These are phyloP conservation scores for Eimeria zaria DNA, from an alignment of 169 alveolate genomes.

Conservation along the genomic window DNA sequence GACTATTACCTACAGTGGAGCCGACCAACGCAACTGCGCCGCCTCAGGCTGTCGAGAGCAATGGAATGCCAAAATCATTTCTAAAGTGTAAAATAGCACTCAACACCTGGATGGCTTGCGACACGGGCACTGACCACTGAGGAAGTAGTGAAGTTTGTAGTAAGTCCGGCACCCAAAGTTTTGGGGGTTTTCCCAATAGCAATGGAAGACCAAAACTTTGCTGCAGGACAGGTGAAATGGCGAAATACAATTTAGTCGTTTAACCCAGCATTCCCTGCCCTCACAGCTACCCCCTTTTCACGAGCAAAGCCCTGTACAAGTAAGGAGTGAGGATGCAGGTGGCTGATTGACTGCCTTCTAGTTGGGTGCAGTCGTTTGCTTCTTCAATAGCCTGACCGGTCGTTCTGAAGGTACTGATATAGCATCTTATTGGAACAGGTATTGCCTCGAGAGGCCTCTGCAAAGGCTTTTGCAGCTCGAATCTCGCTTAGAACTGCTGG, in stretches of 20 bases:
- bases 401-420: constrained; percentile 30
- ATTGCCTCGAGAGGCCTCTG: constrained; percentile 53
- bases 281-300: not conserved
- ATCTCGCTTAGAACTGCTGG: constrained; percentile 17
- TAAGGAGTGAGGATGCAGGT: not conserved
- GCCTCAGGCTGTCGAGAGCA: not conserved
- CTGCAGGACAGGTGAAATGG: constrained; percentile 9
- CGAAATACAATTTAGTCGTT: not conserved
- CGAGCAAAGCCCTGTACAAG: not conserved
- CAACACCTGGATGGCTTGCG: not conserved
- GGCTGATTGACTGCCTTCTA: not conserved
- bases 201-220: constrained; percentile 92
- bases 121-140: constrained; percentile 46
- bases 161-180: constrained; percentile 82
- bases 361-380: not conserved
- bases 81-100: not conserved
- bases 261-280: too few species aligned
- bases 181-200: constrained; percentile 89
- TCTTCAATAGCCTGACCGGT: not conserved
- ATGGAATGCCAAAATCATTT: not conserved
- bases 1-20: too few species aligned
- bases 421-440: constrained; percentile 39
- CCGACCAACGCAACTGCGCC: not conserved
- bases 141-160: constrained; percentile 81
- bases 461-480: constrained; percentile 16